Evolutionary conservation across 345 rosid genomes (phyloP), one percentile per base, ranked within the genome.

Genomic region (Isatis tinctoria): DNA sequence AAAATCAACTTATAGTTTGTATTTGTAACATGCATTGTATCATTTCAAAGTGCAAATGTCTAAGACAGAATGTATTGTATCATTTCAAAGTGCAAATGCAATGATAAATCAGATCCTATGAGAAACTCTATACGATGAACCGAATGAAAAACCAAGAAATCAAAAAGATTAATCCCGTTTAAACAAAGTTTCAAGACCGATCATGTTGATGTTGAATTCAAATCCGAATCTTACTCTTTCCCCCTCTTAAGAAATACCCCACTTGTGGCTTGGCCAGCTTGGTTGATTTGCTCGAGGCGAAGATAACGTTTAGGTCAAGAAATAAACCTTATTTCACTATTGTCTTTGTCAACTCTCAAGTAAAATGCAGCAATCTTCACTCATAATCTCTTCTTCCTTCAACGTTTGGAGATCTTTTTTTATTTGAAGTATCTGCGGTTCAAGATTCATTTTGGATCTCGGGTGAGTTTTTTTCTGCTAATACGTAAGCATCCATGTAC

Each of bases 291-390:
- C 12, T 59, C 48, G 37, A 70, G 67, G 67, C 17, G 26, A 53
- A 72, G 62, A 4, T 32, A 73, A 35, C 49, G 37, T 33, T 22
- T 24, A 56, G 49, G 4, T 73, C 8, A 73, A 56, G 77, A 27
- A 33, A 53, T 17, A 43, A n/a, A 6, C 17, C 32, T 41, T 7
- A 33, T 48, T 13, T 20, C 18, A 32, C 7, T 16, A 2, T 10
- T 10, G 8, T 32, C 32, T 22, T n/a, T 8, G 13, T 22, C 4
- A 28, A 22, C 59, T 49, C 33, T 49, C 2, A 18, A 27, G 28
- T 22, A 62, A 40, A 49, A 60, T 36, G 59, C 30, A 37, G 44
- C 27, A 44, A 41, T 20, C 10, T 41, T 45, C 12, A 47, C 58
- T 59, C 37, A 8, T 6, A 60, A 16, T 35, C 40, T 17, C 18